Evolutionary conservation across 1,284 basidiomycete genomes (phyloP), one percentile per base, ranked within the genome.

Genomic region (Ceratobasidium sp.): DNA sequence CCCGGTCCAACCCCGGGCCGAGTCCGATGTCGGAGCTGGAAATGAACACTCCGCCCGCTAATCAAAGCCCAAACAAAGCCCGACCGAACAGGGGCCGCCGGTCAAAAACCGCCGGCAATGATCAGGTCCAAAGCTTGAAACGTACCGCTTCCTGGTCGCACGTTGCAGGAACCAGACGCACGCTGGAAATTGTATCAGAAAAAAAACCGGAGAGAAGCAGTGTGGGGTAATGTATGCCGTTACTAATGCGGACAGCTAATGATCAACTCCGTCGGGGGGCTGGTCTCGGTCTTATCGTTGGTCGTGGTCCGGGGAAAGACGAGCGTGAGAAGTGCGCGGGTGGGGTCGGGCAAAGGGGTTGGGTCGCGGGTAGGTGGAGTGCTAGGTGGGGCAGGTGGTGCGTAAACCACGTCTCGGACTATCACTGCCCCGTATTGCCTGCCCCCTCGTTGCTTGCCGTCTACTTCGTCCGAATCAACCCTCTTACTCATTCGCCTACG

Each of bases 221-320:
- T 53, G 51, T 16, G 51, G 51, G 51, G 51, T 53, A 28, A 28
- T 53, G 11, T 23, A 48, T 48, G 21, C 28, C 51, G 51, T 53
- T 53, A 28, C 21, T 28, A 53, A 53, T 53, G 51, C 25, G 23
- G 12, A 14, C 23, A 16, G 8, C 48, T 23, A 21, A 4, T 53
- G 51, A 53, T 53, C 21, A 53, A 53, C 51, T 53, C 51, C 51
- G 51, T 53, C 51, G 51, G 51, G 23, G 48, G 51, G 51, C 51
- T 53, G 51, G 51, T 8, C 51, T 53, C 14, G 14, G 51, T 14
- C 51, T 28, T 53, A 53, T 21, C 51, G 23, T 14, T 53, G 4
- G 23, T 28, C 51, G n/a, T 53, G 12, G 51, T 14, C 23, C 9
- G 51, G 51, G 51, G 51, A 23, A 53, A 38, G 3, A 7, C 21